A percentile compares a stretch with the other conserved stretches of the same genome.
These are phyloP conservation scores for Pleomassaria siparia DNA, from an alignment of 2,329 filamentous ascomycete genomes.

Conservation along the genomic window DNA sequence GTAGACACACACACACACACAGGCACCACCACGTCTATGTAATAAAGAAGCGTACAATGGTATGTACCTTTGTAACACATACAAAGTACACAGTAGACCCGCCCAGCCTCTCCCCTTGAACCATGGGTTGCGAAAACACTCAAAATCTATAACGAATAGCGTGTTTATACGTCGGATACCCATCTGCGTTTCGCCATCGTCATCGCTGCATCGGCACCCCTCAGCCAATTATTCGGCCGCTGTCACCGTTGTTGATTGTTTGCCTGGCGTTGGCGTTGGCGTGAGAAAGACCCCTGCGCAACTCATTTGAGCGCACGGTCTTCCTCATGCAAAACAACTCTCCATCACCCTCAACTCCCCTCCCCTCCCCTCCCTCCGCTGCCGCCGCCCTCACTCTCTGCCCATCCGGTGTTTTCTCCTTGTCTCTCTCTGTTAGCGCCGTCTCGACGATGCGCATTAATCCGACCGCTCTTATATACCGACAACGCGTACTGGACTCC, in stretches of 20 bases:
- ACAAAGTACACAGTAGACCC: too few relatives aligned
- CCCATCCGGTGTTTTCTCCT: conserved; percentile 25
- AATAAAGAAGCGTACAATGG: too few relatives aligned
- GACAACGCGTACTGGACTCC: conserved; percentile 21
- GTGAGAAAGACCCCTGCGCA: neutral
- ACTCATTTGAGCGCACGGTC: conserved; percentile 8
- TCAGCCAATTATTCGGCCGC: conserved; percentile 5
- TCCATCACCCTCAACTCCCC: conserved; percentile 19
- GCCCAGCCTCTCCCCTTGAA: neutral
- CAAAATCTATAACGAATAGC: too few relatives aligned
- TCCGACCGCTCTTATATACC: conserved; percentile 26
- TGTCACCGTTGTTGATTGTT: conserved; percentile 4
- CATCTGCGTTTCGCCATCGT: conserved; percentile 16
- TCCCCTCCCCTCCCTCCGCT: conserved; percentile 17
- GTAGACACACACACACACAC: too few relatives aligned
- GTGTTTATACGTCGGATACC: conserved; percentile 13
- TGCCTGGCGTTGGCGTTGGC: neutral
- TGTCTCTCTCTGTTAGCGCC: conserved; percentile 34
- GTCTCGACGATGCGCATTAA: conserved; percentile 32
- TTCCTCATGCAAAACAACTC: conserved; percentile 32
- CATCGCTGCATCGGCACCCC: conserved; percentile 4
- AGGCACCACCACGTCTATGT: too few relatives aligned
- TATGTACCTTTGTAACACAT: too few relatives aligned
- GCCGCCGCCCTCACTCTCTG: conserved; percentile 20
- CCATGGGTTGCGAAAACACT: neutral